Conservation (phyloP, 352 stramenopile genomes). For the Phytophthora cajani region DNA sequence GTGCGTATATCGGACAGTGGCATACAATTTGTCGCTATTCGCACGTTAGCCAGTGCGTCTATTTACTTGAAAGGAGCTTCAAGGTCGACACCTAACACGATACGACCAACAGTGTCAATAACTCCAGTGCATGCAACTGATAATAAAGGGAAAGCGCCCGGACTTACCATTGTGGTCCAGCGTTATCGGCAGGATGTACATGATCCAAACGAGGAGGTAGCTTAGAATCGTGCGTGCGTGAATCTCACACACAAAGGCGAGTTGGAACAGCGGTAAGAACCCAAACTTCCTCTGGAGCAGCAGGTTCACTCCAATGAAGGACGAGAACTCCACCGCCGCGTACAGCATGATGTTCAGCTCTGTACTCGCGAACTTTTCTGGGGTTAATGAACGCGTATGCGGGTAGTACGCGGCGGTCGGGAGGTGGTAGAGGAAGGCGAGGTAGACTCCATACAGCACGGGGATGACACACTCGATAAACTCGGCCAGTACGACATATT, state of each 20-base stretch:
- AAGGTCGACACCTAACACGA: conserved; percentile 2
- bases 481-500: conserved; percentile 43
- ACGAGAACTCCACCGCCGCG: conserved; percentile 20
- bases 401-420: conserved; percentile 24
- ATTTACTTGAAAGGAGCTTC: conserved; percentile 3
- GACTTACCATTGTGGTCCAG: conserved; percentile 27
- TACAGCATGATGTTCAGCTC: conserved; percentile 16
- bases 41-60: too few relatives aligned
- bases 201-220: conserved; percentile 36
- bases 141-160: too few relatives aligned
- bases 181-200: conserved; percentile 34
- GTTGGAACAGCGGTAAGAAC: conserved; percentile 33
- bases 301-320: conserved; percentile 8
- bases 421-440: conserved; percentile 19
- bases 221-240: conserved; percentile 31
- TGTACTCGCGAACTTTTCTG: background rate
- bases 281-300: conserved; percentile 16
- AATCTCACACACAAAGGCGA: conserved; percentile 43
- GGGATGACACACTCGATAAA: conserved; percentile 39
- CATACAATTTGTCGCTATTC: too few relatives aligned
- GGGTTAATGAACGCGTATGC: conserved; percentile 4
- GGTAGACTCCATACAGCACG: conserved; percentile 32
- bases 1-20: too few relatives aligned
- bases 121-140: too few relatives aligned
- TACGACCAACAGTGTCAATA: too few relatives aligned